These are phyloP conservation scores for Acanthamoeba healyi DNA, from an alignment of 208 protist species.

Conservation along the genomic window DNA sequence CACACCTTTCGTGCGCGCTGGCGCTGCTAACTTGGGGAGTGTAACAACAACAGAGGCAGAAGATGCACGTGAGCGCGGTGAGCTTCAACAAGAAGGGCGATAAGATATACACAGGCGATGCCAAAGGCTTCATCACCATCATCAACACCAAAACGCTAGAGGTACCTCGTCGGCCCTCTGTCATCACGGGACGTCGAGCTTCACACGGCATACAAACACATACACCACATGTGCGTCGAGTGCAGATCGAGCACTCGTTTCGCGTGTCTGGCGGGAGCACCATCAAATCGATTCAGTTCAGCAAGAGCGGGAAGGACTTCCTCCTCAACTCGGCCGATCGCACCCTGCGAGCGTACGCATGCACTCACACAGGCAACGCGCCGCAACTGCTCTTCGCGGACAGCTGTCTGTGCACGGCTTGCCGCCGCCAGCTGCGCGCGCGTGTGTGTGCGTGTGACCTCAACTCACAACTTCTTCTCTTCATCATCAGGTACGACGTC, in stretches of 20 bases:
- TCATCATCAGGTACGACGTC: slow-evolving; percentile 38
- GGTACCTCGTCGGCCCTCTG: not conserved
- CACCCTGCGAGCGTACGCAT: slow-evolving; percentile 72
- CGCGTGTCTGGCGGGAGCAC: slow-evolving; percentile 21
- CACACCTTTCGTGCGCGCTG: no score
- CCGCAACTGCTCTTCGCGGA: no score
- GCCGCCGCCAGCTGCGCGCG: no score
- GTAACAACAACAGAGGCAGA: not conserved
- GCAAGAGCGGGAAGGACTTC: slow-evolving; percentile 76
- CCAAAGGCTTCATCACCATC: slow-evolving; percentile 68
- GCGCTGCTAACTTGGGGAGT: not conserved
- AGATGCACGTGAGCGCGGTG: slow-evolving; percentile 30
- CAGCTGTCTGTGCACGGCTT: no score
- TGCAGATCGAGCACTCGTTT: slow-evolving; percentile 54
- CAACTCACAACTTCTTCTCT: not conserved
- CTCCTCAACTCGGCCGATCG: slow-evolving; percentile 80
- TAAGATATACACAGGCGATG: slow-evolving; percentile 70
- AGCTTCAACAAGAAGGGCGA: slow-evolving; percentile 73
- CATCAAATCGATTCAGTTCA: slow-evolving; percentile 85
- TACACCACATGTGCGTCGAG: not conserved
- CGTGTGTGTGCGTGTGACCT: not conserved
- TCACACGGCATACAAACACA: not conserved
- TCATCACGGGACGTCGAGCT: not conserved
- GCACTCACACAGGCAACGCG: not conserved
- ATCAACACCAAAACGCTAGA: slow-evolving; percentile 53